phyloP scores from a whole-genome alignment of 495 filamentous ascomycete species.

The Talaromyces stipitatus region DNA sequence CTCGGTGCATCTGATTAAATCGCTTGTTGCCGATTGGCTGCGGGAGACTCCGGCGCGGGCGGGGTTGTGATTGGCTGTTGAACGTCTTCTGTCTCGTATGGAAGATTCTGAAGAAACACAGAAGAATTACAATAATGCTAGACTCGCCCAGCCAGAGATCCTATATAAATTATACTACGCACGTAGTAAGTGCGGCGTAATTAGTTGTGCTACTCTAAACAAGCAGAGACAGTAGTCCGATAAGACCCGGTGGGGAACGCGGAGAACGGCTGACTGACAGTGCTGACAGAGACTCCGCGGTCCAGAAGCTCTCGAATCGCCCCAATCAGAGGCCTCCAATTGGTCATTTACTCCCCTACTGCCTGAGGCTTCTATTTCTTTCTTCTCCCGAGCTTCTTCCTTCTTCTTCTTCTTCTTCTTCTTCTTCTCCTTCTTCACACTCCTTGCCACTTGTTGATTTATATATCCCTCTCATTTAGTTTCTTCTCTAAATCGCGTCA shows the following conservation, averaged over 20 bases:
- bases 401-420: neutral
- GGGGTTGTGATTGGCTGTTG: neutral
- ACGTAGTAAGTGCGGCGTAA: too few relatives aligned
- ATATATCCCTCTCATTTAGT: neutral
- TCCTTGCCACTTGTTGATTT: neutral
- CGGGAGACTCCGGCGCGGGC: neutral
- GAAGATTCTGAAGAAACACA: too few relatives aligned
- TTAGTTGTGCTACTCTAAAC: neutral
- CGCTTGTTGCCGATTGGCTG: neutral
- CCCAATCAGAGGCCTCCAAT: neutral
- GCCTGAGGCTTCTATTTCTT: neutral
- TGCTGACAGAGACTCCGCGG: neutral
- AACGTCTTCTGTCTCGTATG: neutral
- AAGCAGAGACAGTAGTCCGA: neutral
- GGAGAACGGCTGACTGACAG: neutral
- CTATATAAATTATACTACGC: too few relatives aligned
- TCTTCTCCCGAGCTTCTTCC: neutral
- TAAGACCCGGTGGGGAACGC: neutral
- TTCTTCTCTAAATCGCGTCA: neutral
- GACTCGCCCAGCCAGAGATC: too few relatives aligned
- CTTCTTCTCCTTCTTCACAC: neutral
- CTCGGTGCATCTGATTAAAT: neutral
- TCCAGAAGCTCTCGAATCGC: neutral
- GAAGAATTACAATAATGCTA: too few relatives aligned
- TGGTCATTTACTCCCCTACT: neutral